Evolutionary conservation across 192 early-diverging fungal species (phyloP).

Genomic region (Backusella mclennaniae): DNA sequence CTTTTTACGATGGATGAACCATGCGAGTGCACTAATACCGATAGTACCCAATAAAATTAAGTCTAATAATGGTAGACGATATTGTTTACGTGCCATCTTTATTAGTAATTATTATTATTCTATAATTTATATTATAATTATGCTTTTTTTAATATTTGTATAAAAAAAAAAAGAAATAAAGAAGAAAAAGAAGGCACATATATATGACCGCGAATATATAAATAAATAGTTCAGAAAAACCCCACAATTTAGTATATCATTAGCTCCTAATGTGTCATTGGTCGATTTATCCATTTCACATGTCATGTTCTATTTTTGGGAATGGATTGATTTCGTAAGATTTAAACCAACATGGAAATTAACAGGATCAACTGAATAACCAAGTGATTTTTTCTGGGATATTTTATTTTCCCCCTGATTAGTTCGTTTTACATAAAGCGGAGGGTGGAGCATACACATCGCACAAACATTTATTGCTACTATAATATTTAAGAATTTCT

Average conservation of each 20-base stretch:
- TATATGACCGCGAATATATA: not conserved
- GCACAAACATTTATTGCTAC: not conserved
- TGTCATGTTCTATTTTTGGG: not conserved
- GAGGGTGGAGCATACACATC: not conserved
- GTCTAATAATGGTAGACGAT: constrained; percentile 29
- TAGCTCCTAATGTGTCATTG: not conserved
- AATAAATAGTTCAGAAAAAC: not conserved
- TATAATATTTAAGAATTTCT: not conserved
- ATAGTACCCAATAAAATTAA: constrained; percentile 49
- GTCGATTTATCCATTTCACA: not conserved
- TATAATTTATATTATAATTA: not conserved
- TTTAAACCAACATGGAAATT: constrained; percentile 1
- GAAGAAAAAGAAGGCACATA: not conserved
- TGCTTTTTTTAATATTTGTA: not conserved
- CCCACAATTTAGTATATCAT: not conserved
- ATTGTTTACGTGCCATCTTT: constrained; percentile 4
- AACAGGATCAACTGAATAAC: not conserved
- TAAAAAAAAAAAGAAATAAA: not conserved
- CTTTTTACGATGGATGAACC: constrained; percentile 24
- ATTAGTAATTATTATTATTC: not conserved
- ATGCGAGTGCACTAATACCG: constrained; percentile 33
- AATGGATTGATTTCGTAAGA: not conserved
- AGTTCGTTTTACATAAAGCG: not conserved
- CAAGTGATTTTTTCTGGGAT: not conserved
- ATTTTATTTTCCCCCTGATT: not conserved